These are phyloP conservation scores for Nepenthes alata DNA, from an alignment of 179 eudicot species.

Conservation along the genomic window DNA sequence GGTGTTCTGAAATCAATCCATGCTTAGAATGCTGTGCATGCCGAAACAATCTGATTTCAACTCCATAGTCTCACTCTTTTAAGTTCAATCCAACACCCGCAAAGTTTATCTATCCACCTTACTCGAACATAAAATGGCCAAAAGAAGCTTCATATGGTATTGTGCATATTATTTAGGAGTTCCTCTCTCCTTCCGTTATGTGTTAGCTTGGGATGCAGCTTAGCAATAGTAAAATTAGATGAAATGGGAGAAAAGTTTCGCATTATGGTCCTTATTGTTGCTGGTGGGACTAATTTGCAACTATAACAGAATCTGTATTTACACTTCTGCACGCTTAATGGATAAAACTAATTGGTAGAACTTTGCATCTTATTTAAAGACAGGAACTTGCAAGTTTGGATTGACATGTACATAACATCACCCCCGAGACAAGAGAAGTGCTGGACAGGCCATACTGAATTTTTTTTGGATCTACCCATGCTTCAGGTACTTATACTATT, in stretches of 20 bases:
- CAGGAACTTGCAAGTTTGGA: conserved; percentile 71
- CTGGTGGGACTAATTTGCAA: background rate
- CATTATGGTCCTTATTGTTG: background rate
- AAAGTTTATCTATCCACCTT: no score
- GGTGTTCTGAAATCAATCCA: no score
- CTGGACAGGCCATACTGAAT: conserved; percentile 30
- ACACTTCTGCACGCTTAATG: background rate
- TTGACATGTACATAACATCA: conserved; percentile 59
- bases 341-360: conserved; percentile 4
- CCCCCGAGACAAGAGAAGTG: conserved; percentile 47
- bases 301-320: background rate
- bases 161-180: no score
- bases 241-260: background rate
- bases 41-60: no score
- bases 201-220: no score
- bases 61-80: no score
- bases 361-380: conserved; percentile 52
- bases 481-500: conserved; percentile 38
- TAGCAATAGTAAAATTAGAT: no score
- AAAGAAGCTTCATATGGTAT: no score
- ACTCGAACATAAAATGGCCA: no score
- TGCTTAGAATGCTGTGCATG: no score
- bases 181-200: no score
- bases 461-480: conserved; percentile 43
- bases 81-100: no score